A percentile compares a stretch with the other conserved stretches of the same genome.
Evolutionary conservation across 176 grass and related monocot genomes (phyloP).

Genomic region (Rhynchospora pubera): DNA sequence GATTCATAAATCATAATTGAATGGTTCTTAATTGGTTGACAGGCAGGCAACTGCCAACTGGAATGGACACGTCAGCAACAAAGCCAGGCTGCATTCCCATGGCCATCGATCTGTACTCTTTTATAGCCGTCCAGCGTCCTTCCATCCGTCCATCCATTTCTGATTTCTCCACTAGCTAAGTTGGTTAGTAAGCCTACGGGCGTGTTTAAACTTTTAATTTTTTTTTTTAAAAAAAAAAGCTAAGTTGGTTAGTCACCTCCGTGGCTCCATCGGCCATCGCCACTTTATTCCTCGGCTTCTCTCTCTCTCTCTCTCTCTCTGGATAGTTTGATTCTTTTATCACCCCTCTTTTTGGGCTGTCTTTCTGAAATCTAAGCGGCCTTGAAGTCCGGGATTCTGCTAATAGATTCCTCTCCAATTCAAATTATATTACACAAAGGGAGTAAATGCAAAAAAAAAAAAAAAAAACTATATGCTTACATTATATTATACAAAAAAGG

Average conservation of each 20-base stretch:
- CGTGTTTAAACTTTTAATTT: too few relatives aligned
- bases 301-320: not conserved
- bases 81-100: not conserved
- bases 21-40: too few relatives aligned
- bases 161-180: not conserved
- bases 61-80: not conserved
- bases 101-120: too few relatives aligned
- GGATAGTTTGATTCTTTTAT: not conserved
- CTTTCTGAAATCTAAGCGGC: not conserved
- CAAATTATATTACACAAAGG: not conserved
- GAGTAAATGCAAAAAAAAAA: not conserved
- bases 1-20: too few relatives aligned
- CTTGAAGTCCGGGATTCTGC: not conserved
- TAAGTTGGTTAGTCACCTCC: constrained; percentile 4
- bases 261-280: too few relatives aligned
- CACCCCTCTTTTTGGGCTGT: not conserved
- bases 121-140: not conserved
- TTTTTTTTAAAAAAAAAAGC: too few relatives aligned
- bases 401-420: not conserved
- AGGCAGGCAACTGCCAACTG: not conserved
- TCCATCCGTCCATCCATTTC: constrained; percentile 43
- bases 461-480: too few relatives aligned
- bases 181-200: not conserved
- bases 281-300: not conserved
- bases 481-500: too few relatives aligned